Evolutionary conservation across 768 basidiomycete genomes (phyloP), one percentile per base, ranked within the genome.

Genomic region (Austroboletus festivus): DNA sequence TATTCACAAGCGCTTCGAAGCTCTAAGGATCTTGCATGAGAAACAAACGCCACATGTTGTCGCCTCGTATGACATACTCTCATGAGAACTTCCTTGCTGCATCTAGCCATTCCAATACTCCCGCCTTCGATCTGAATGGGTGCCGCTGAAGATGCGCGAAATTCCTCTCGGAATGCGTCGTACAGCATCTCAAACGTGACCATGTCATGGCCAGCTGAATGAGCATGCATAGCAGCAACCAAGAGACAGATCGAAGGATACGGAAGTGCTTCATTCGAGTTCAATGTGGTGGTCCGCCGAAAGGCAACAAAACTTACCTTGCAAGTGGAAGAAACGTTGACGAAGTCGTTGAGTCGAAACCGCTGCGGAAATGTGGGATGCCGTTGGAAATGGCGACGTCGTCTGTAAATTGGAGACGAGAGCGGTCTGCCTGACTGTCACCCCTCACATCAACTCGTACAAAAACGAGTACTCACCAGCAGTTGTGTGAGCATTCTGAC

Each of bases 121-220:
- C 86, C 83, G 9, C 89, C 85, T 53, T 82, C 80, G 37, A 89
- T 64, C 44, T 85, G 82, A 18, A 92, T 79, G 1, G 90, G 89
- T 0, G 88, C 87, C 8, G 84, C 79, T 10, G 76, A 74, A 6
- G 88, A 86, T 19, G 82, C 75, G 19, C 85, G 81, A 18, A 87
- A 77, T 67, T 89, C 86, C 52, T 83, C 79, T 19, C 82, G 80
- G 63, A 93, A 93, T 26, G 76, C 74, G 44, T 90, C 88, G 52
- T 86, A 77, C 8, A 95, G 77, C 84, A 94, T 92, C 58, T 94
- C 91, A 61, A 98, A 95, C 24, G 89, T 97, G 68, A 96, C 83
- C 13, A 71, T 70, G 18, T 86, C 75, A 50, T 93, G 85, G 0
- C 93, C 93, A 6, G 82, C 80, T 10, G 83, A 84, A 21, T 82